These are phyloP conservation scores for Colletotrichum magnum DNA, from an alignment of 2,329 filamentous ascomycete species.

Conservation along the genomic window DNA sequence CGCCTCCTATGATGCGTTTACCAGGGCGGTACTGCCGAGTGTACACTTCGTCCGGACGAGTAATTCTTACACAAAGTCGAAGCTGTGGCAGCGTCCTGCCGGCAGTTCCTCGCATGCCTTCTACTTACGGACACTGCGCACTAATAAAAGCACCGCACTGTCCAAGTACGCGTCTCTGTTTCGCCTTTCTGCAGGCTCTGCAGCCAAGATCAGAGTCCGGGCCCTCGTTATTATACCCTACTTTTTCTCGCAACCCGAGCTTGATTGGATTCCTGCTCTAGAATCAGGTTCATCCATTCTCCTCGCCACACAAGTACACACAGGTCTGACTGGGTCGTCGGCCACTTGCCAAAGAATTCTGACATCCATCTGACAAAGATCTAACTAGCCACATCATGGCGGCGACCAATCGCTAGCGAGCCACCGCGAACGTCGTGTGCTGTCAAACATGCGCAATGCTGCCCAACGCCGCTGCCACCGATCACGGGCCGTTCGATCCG, in stretches of 20 bases:
- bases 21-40: too few species aligned
- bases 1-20: too few species aligned
- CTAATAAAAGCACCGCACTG: conserved; percentile 1
- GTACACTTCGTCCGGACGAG: too few species aligned
- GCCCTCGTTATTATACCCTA: neutral
- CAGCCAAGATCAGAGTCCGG: conserved; percentile 15
- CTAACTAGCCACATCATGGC: conserved; percentile 18
- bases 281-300: conserved; percentile 30
- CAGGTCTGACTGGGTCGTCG: neutral
- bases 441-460: conserved; percentile 2
- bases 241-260: neutral
- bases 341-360: conserved; percentile 13
- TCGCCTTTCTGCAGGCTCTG: conserved; percentile 30
- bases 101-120: too few species aligned
- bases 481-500: neutral
- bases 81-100: too few species aligned
- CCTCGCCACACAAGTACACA: neutral
- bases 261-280: conserved; percentile 22
- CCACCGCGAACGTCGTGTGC: conserved; percentile 1
- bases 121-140: conserved; percentile 10
- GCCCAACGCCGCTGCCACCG: neutral
- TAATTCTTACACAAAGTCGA: too few species aligned
- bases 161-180: conserved; percentile 32
- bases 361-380: conserved; percentile 20
- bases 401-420: conserved; percentile 21